Base-by-base conservation (phyloP, 768 basidiomycete species). In the Leccinum incarnatum region DNA sequence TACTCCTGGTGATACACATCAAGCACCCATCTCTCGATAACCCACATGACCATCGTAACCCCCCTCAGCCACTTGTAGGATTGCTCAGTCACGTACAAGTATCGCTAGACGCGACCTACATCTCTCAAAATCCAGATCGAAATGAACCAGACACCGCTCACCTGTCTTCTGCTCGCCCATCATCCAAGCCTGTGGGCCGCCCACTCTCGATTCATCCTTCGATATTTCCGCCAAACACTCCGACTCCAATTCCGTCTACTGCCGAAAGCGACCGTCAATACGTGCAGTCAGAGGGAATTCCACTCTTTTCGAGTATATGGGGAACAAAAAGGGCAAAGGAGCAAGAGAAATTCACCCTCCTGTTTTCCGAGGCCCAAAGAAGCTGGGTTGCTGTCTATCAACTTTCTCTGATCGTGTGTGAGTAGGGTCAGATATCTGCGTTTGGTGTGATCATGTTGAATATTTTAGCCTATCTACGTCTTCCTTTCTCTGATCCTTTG, bases 381-480 rank as follows among this genome's bases (percentile, higher is more conserved):
- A 70, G 76, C 15, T 97, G 93, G 93, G 74, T 89, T n/a, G 91
- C 88, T 3, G 76, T 95, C 5, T 96, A 93, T 74, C 80, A 80
- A 57, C 79, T 95, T 57, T 80, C 83, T 21, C 75, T 95, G n/a
- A 84, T 86, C 42, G 85, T 96, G 51, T 85, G 94, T 94, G 68
- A 77, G 91, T 78, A 30, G 21, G 21, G 4, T 50, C n/a, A 29
- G 34, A 11, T 12, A 30, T 51, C n/a, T 54, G 34, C 29, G 8
- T n/a, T 42, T 23, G 40, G 48, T 47, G 32, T 9, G 19, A 37
- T 30, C 46, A 27, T 54, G 36, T 54, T 54, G 56, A 59, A 56
- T 52, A 62, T 59, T 6, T 30, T 62, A 95, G 93, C 89, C 0
- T 95, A 88, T 69, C 73, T 94, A 29, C 81, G 86, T 32, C 83